Percentiles rank a stretch among this genome's conserved stretches.
These are phyloP conservation scores for Ophiostoma sp. DNA, from an alignment of 2,329 filamentous ascomycete genomes.

Conservation along the genomic window DNA sequence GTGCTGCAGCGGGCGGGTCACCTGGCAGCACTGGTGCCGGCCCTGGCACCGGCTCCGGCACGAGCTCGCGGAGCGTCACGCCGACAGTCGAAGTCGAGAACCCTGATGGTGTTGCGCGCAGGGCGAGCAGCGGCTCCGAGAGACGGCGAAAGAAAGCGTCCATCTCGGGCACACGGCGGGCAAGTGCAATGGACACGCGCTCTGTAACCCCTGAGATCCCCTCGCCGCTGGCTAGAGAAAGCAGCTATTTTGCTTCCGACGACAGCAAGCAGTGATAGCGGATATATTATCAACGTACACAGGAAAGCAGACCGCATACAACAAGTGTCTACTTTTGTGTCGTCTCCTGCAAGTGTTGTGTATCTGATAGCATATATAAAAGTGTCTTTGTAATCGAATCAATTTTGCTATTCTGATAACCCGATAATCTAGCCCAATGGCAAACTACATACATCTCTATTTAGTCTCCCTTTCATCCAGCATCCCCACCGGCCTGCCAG, in stretches of 20 bases:
- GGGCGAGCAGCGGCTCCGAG: slow-evolving; percentile 47
- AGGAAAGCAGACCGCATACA: not conserved
- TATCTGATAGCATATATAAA: not conserved
- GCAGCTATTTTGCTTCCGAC: slow-evolving; percentile 32
- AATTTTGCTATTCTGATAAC: not conserved
- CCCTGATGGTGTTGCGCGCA: slow-evolving; percentile 35
- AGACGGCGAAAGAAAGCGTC: slow-evolving; percentile 47
- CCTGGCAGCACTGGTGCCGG: slow-evolving; percentile 33
- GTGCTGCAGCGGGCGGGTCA: slow-evolving; percentile 31
- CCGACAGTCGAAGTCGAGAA: slow-evolving; percentile 45
- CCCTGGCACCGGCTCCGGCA: slow-evolving; percentile 28
- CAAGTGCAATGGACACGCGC: slow-evolving; percentile 42
- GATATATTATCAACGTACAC: not conserved
- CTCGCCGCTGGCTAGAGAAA: slow-evolving; percentile 50
- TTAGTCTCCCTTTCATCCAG: not conserved
- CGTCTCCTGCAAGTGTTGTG: not conserved
- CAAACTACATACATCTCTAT: not conserved
- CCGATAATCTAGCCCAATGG: not conserved
- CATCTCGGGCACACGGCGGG: slow-evolving; percentile 32
- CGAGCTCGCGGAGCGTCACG: slow-evolving; percentile 16
- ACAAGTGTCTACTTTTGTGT: not conserved
- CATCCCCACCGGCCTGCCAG: not conserved
- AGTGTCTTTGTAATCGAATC: not conserved
- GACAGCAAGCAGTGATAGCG: slow-evolving; percentile 4
- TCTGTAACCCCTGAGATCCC: slow-evolving; percentile 52